A percentile compares a stretch with the other conserved stretches of the same genome.
phyloP scores from a whole-genome alignment of 495 filamentous ascomycete species.

The Aspergillus taichungensis region DNA sequence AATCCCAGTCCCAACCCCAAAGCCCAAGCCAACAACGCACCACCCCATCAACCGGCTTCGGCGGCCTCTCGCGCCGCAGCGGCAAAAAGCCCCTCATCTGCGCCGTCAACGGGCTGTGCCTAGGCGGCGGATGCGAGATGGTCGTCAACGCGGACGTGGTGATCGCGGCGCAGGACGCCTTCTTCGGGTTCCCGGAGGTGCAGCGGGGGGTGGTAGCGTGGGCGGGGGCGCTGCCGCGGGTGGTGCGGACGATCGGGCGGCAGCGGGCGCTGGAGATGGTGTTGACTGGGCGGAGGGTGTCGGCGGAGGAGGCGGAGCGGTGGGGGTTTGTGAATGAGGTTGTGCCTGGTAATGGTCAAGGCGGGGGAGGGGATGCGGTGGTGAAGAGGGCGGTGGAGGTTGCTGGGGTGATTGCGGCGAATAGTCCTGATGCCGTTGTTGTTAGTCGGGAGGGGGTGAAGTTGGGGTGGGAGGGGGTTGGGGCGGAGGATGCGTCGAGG shows the following conservation, averaged over 20 bases:
- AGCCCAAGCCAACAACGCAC: background rate
- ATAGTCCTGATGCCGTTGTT: slow-evolving; percentile 69
- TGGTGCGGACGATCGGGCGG: slow-evolving; percentile 56
- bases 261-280: slow-evolving; percentile 72
- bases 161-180: slow-evolving; percentile 43
- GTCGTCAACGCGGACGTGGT: slow-evolving; percentile 65
- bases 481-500: slow-evolving; percentile 56
- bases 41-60: slow-evolving; percentile 25
- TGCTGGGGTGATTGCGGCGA: slow-evolving; percentile 32
- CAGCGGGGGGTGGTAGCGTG: slow-evolving; percentile 63
- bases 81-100: slow-evolving; percentile 57
- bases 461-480: slow-evolving; percentile 60
- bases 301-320: slow-evolving; percentile 46
- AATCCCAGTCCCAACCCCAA: slow-evolving; percentile 5
- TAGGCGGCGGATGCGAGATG: slow-evolving; percentile 74
- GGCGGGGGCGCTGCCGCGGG: slow-evolving; percentile 62
- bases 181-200: slow-evolving; percentile 62
- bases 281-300: slow-evolving; percentile 53
- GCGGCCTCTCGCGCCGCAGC: slow-evolving; percentile 36
- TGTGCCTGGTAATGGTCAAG: slow-evolving; percentile 24
- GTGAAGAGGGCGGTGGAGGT: slow-evolving; percentile 46
- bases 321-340: slow-evolving; percentile 71
- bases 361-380: slow-evolving; percentile 28
- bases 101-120: slow-evolving; percentile 63
- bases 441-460: slow-evolving; percentile 61